Evolutionary conservation across 192 early-diverging fungal genomes (phyloP).

Genomic region (Neocallimastix lanati): DNA sequence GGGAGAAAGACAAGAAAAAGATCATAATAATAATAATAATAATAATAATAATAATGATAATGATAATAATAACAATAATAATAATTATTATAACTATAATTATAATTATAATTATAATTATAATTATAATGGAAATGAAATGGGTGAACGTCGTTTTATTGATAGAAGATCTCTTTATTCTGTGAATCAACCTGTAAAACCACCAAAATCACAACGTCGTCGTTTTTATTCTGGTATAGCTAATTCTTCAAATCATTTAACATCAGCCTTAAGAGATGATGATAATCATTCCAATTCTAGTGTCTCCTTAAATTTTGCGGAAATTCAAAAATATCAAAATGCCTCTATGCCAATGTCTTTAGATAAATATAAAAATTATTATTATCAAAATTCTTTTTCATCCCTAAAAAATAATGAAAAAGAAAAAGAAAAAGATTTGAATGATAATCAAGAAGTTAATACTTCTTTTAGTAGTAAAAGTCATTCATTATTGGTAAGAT

Average conservation of each 20-base stretch:
- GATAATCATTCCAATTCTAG: not conserved
- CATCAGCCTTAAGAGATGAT: not conserved
- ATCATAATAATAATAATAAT: not conserved
- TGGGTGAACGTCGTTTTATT: not conserved
- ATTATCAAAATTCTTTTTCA: not conserved
- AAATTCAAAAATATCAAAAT: not conserved
- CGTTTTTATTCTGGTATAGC: not conserved
- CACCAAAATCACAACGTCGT: not conserved
- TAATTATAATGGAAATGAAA: too few species aligned
- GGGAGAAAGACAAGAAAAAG: not conserved
- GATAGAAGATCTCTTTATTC: not conserved
- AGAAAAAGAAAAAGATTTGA: not conserved
- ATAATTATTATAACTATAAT: too few species aligned
- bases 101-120: too few species aligned
- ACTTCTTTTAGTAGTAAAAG: not conserved
- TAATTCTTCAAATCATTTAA: not conserved
- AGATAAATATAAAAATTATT: not conserved
- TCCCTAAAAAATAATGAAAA: not conserved
- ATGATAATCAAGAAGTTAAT: not conserved
- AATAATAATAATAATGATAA: too few species aligned
- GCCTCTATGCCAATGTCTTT: not conserved
- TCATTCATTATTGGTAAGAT: not conserved
- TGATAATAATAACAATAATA: too few species aligned
- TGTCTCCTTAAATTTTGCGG: not conserved
- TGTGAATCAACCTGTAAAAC: not conserved